Evolutionary conservation across 768 basidiomycete genomes (phyloP).

Genomic region (Pulveroboletus ravenelii): DNA sequence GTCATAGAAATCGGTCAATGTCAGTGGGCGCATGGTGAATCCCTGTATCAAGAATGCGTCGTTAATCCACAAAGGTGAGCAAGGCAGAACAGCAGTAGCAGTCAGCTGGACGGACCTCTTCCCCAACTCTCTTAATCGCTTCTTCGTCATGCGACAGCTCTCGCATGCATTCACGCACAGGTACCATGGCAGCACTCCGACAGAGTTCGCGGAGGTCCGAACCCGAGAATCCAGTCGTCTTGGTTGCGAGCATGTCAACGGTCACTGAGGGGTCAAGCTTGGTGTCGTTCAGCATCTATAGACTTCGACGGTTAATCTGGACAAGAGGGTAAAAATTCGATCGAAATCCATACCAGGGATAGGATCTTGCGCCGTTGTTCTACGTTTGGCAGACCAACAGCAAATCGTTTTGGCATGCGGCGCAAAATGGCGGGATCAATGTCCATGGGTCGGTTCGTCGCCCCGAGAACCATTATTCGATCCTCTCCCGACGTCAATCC

Average conservation of each 20-base stretch:
- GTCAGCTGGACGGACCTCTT: slow-evolving; percentile 33
- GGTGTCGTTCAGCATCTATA: slow-evolving; percentile 82
- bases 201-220: slow-evolving; percentile 92
- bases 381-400: slow-evolving; percentile 71
- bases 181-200: slow-evolving; percentile 89
- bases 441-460: slow-evolving; percentile 93
- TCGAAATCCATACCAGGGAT: slow-evolving; percentile 48
- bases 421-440: slow-evolving; percentile 82
- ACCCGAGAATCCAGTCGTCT: slow-evolving; percentile 75
- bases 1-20: slow-evolving; percentile 62
- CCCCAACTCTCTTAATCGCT: slow-evolving; percentile 40
- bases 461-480: slow-evolving; percentile 86
- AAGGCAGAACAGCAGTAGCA: not conserved
- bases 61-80: not conserved
- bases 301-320: not conserved
- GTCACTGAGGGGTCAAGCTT: slow-evolving; percentile 59
- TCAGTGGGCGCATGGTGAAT: slow-evolving; percentile 71
- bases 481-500: slow-evolving; percentile 79
- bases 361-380: slow-evolving; percentile 85
- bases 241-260: slow-evolving; percentile 56
- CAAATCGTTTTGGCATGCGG: slow-evolving; percentile 98
- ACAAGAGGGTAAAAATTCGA: not conserved
- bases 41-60: slow-evolving; percentile 41
- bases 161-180: slow-evolving; percentile 80
- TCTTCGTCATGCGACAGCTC: slow-evolving; percentile 43